phyloP scores from a whole-genome alignment of 2,329 filamentous ascomycete species.

The Epichloe glyceriae region DNA sequence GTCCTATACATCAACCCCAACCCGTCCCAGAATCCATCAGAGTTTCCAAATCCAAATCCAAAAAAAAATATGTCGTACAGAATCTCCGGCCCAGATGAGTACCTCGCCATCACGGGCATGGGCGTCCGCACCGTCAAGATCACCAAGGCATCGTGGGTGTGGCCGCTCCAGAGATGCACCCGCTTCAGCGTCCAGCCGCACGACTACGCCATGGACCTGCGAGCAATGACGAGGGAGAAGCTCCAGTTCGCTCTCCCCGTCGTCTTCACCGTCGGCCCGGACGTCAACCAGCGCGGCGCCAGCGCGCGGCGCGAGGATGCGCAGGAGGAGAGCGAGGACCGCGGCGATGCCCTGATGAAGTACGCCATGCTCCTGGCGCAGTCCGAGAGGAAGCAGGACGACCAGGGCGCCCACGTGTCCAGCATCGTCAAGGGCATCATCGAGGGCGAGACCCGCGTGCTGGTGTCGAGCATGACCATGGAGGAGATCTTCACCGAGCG shows the following conservation, averaged over 20 bases:
- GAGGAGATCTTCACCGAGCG: slow-evolving; percentile 75
- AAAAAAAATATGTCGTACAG: slow-evolving; percentile 42
- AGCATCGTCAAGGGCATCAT: slow-evolving; percentile 86
- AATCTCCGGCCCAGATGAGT: slow-evolving; percentile 65
- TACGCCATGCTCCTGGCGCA: slow-evolving; percentile 71
- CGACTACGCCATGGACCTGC: slow-evolving; percentile 70
- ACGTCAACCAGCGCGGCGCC: slow-evolving; percentile 48
- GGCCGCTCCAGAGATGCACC: slow-evolving; percentile 54
- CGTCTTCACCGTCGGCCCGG: slow-evolving; percentile 75
- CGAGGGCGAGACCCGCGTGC: slow-evolving; percentile 72
- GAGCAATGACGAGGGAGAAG: slow-evolving; percentile 83
- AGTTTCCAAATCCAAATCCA: no score
- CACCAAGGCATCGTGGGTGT: slow-evolving; percentile 62
- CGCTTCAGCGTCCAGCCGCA: slow-evolving; percentile 57
- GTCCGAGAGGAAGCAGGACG: slow-evolving; percentile 33
- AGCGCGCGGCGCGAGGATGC: slow-evolving; percentile 17
- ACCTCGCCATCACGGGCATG: slow-evolving; percentile 77
- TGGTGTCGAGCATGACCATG: slow-evolving; percentile 85
- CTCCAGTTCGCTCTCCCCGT: slow-evolving; percentile 70
- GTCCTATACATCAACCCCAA: no score
- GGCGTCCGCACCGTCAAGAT: slow-evolving; percentile 63
- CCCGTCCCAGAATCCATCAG: no score
- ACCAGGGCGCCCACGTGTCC: slow-evolving; percentile 49
- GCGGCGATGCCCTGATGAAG: slow-evolving; percentile 57
- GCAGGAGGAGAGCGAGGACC: slow-evolving; percentile 27